phyloP scores from a whole-genome alignment of 2,329 filamentous ascomycete species.

The Diplodia corticola region DNA sequence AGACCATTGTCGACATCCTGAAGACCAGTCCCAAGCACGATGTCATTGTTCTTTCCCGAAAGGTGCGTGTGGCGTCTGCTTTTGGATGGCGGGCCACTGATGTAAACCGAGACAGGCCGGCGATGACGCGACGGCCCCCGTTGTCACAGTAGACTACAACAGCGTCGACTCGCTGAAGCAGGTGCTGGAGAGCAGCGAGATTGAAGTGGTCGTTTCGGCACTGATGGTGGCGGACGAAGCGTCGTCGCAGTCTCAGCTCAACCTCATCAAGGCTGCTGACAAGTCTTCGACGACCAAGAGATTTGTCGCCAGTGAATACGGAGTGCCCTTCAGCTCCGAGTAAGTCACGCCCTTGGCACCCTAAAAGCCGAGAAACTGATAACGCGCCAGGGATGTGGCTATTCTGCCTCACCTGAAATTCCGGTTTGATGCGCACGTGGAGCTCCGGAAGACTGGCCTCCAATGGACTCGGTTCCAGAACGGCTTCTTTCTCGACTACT shows the following conservation, averaged over 20 bases:
- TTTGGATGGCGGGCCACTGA: neutral
- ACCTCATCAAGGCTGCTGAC: conserved; percentile 49
- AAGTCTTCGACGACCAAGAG: conserved; percentile 41
- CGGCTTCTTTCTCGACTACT: conserved; percentile 37
- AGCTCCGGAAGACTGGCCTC: conserved; percentile 29
- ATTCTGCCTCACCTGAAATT: neutral
- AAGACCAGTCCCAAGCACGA: conserved; percentile 37
- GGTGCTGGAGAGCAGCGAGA: conserved; percentile 39
- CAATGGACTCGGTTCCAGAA: conserved; percentile 33
- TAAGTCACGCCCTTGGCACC: neutral
- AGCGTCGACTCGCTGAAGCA: conserved; percentile 33
- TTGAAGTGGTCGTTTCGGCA: conserved; percentile 50
- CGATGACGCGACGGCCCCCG: conserved; percentile 5
- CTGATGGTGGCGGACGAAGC: conserved; percentile 37
- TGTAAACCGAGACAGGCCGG: neutral
- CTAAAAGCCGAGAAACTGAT: neutral
- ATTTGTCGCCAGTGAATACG: conserved; percentile 49
- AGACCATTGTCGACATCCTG: conserved; percentile 49
- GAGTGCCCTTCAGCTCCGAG: conserved; percentile 26
- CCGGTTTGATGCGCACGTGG: conserved; percentile 9
- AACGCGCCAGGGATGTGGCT: neutral
- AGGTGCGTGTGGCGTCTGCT: conserved; percentile 31
- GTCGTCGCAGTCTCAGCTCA: conserved; percentile 39
- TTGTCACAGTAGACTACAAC: conserved; percentile 35
- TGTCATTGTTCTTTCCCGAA: conserved; percentile 46